phyloP scores from a whole-genome alignment of 2,329 filamentous ascomycete genomes.

The Stenocarpella maydis region DNA sequence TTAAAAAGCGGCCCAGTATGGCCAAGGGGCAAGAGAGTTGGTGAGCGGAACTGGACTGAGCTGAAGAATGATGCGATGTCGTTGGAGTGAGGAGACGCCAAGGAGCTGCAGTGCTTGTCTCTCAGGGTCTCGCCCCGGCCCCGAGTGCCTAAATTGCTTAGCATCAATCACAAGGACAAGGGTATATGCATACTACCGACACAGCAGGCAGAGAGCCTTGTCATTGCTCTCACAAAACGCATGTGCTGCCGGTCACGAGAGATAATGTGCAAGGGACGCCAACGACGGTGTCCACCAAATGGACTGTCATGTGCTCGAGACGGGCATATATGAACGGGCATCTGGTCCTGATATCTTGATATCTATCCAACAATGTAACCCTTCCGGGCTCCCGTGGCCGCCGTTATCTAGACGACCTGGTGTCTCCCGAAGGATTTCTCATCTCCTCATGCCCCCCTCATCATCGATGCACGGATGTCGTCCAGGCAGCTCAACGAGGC shows the following conservation, averaged over 20 bases:
- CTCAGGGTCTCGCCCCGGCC: not conserved
- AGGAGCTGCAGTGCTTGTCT: not conserved
- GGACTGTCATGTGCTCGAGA: no score
- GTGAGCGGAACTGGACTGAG: not conserved
- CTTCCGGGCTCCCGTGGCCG: no score
- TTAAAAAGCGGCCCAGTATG: not conserved
- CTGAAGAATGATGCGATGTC: slow-evolving; percentile 10
- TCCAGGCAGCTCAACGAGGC: not conserved
- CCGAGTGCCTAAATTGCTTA: not conserved
- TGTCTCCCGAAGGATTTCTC: no score
- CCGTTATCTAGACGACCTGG: no score
- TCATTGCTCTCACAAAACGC: no score
- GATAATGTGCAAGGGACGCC: not conserved
- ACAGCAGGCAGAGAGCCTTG: no score
- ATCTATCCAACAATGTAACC: not conserved
- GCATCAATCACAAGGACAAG: not conserved
- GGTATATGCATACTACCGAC: not conserved
- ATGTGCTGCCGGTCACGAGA: not conserved
- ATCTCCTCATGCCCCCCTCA: not conserved
- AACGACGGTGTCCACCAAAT: not conserved
- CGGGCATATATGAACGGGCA: not conserved
- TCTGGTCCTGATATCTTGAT: not conserved
- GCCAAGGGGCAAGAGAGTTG: slow-evolving; percentile 3
- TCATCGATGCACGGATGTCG: not conserved
- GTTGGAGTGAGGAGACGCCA: slow-evolving; percentile 11